These are phyloP conservation scores for Stemphylium vesicarium DNA, from an alignment of 2,329 filamentous ascomycete genomes.

Conservation along the genomic window DNA sequence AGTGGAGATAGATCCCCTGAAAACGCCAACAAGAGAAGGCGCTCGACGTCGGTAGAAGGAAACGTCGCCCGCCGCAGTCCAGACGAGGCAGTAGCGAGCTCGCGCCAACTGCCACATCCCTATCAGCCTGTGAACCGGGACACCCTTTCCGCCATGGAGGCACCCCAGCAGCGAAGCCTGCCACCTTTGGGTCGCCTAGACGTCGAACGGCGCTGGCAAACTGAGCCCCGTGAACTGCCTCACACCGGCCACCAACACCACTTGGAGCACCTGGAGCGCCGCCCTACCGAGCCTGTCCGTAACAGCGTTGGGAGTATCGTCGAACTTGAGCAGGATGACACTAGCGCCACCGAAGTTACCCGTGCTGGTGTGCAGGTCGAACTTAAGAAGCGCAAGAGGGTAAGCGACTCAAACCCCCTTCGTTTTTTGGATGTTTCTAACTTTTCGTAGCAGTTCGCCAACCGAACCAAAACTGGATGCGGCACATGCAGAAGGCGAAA, in stretches of 20 bases:
- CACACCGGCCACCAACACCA: slow-evolving; percentile 36
- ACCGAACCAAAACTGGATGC: slow-evolving; percentile 94
- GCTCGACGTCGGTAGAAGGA: slow-evolving; percentile 64
- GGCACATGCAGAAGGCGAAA: slow-evolving; percentile 90
- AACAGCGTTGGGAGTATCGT: slow-evolving; percentile 15
- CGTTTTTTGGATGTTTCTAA: slow-evolving; percentile 15
- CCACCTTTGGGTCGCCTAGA: slow-evolving; percentile 38
- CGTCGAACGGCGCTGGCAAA: slow-evolving; percentile 38
- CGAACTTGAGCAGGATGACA: slow-evolving; percentile 20
- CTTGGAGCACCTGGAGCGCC: slow-evolving; percentile 34
- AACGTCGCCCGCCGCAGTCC: slow-evolving; percentile 48
- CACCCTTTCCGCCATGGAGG: slow-evolving; percentile 33
- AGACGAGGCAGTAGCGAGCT: slow-evolving; percentile 39
- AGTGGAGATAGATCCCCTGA: slow-evolving; percentile 30
- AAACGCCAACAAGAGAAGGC: slow-evolving; percentile 65
- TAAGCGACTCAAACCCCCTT: slow-evolving; percentile 46
- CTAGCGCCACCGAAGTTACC: slow-evolving; percentile 49
- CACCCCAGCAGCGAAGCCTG: slow-evolving; percentile 29
- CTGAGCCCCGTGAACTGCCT: slow-evolving; percentile 33
- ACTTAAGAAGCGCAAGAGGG: slow-evolving; percentile 51
- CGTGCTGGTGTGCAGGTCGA: slow-evolving; percentile 55
- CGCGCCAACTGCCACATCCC: slow-evolving; percentile 44
- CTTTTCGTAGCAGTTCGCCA: slow-evolving; percentile 74
- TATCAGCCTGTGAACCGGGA: slow-evolving; percentile 49
- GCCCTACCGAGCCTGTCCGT: slow-evolving; percentile 24